Evolutionary conservation across 2,329 filamentous ascomycete species (phyloP).

Genomic region (Penicillium vulpinum): DNA sequence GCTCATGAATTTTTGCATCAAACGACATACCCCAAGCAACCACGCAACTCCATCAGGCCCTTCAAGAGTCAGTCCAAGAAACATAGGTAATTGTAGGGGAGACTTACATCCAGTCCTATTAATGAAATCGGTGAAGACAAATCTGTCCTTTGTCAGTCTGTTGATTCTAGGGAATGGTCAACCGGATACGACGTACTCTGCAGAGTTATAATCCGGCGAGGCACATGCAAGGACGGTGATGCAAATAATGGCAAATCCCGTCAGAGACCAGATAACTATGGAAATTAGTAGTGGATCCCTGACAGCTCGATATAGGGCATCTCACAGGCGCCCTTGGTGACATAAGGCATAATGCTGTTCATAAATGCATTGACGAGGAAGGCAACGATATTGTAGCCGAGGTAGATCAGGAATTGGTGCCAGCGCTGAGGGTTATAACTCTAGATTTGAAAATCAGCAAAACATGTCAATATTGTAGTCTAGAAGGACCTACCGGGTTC

Average conservation of each 20-base stretch:
- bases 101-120: conserved; percentile 63
- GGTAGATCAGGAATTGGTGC: conserved; percentile 74
- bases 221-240: conserved; percentile 68
- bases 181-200: conserved; percentile 50
- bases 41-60: conserved; percentile 63
- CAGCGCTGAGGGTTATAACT: conserved; percentile 59
- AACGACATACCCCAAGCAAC: conserved; percentile 42
- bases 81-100: neutral
- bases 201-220: conserved; percentile 64
- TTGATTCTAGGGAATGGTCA: too few relatives aligned
- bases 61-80: conserved; percentile 18
- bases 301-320: neutral
- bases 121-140: conserved; percentile 64
- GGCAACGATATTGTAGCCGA: conserved; percentile 61
- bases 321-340: conserved; percentile 65
- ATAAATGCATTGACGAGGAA: conserved; percentile 67
- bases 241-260: conserved; percentile 68
- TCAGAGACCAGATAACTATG: conserved; percentile 64
- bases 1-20: neutral
- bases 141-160: conserved; percentile 24
- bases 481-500: conserved; percentile 44
- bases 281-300: conserved; percentile 1
- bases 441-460: conserved; percentile 12
- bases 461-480: neutral
- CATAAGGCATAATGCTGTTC: conserved; percentile 60